Evolutionary conservation across 1,284 basidiomycete species (phyloP).

Genomic region (Ceratorhiza oryzae-sativae): DNA sequence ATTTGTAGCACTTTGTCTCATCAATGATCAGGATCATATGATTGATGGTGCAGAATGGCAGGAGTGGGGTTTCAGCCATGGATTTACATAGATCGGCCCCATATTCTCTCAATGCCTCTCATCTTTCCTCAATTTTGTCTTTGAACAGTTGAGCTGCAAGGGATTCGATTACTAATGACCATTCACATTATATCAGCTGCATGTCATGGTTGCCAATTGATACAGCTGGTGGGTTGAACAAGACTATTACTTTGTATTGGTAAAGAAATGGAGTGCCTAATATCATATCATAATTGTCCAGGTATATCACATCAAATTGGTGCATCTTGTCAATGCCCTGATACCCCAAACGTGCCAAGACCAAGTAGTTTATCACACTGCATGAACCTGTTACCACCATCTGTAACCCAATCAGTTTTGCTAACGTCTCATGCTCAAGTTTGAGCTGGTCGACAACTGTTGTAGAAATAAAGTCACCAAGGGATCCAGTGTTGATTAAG

Average conservation of each 20-base stretch:
- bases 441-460: constrained; percentile 52
- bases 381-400: constrained; percentile 48
- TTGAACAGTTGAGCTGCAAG: constrained; percentile 34
- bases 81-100: constrained; percentile 48
- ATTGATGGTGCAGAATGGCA: constrained; percentile 52
- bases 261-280: constrained; percentile 49
- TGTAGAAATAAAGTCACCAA: constrained; percentile 55
- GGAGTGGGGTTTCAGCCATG: constrained; percentile 47
- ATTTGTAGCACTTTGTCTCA: constrained; percentile 48
- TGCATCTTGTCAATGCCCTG: constrained; percentile 47
- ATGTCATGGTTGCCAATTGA: constrained; percentile 42
- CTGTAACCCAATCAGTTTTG: constrained; percentile 50
- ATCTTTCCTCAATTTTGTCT: constrained; percentile 30
- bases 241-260: constrained; percentile 46
- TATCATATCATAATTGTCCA: constrained; percentile 48
- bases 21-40: constrained; percentile 54
- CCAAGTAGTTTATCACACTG: constrained; percentile 44
- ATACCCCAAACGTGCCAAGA: constrained; percentile 47
- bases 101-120: constrained; percentile 42
- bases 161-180: constrained; percentile 41
- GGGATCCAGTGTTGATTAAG: constrained; percentile 52
- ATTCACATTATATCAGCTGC: constrained; percentile 44
- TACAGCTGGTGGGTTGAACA: constrained; percentile 45
- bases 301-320: constrained; percentile 50
- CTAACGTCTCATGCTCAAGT: constrained; percentile 44